These are phyloP conservation scores for Rhizopogon roseolus DNA, from an alignment of 768 basidiomycete genomes.

Conservation along the genomic window DNA sequence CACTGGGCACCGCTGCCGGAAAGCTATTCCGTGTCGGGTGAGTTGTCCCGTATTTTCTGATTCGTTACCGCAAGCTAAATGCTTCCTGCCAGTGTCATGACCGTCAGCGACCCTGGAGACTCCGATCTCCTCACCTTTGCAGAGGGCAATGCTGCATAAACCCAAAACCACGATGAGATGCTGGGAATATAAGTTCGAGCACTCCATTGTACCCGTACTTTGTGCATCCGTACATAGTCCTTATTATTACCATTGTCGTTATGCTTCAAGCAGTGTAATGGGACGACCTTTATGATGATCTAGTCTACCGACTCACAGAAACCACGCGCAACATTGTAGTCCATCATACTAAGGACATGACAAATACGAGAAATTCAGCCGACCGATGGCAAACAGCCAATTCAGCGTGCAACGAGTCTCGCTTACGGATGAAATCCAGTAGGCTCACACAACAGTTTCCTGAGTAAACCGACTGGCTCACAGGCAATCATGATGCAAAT, in stretches of 20 bases:
- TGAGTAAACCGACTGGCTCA: no score
- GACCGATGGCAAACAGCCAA: no score
- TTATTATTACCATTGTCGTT: not conserved
- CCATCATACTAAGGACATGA: not conserved
- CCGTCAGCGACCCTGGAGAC: conserved; percentile 92
- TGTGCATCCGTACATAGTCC: not conserved
- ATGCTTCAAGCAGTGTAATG: not conserved
- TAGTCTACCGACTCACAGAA: no score
- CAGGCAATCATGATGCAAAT: no score
- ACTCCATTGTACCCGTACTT: not conserved
- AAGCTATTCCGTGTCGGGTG: conserved; percentile 99
- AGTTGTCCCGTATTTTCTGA: conserved; percentile 13
- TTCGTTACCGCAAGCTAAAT: not conserved
- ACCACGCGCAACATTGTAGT: no score
- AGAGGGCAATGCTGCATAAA: conserved; percentile 59
- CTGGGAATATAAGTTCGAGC: not conserved
- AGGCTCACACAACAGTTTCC: no score
- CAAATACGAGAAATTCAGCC: not conserved
- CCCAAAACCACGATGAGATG: not conserved
- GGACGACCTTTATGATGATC: not conserved
- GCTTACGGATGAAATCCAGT: no score
- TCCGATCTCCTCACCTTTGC: conserved; percentile 90
- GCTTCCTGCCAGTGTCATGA: conserved; percentile 75
- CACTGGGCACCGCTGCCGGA: conserved; percentile 97
- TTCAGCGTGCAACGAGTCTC: no score